These are phyloP conservation scores for Cordyceps sp. DNA, from an alignment of 2,329 filamentous ascomycete species.

Conservation along the genomic window DNA sequence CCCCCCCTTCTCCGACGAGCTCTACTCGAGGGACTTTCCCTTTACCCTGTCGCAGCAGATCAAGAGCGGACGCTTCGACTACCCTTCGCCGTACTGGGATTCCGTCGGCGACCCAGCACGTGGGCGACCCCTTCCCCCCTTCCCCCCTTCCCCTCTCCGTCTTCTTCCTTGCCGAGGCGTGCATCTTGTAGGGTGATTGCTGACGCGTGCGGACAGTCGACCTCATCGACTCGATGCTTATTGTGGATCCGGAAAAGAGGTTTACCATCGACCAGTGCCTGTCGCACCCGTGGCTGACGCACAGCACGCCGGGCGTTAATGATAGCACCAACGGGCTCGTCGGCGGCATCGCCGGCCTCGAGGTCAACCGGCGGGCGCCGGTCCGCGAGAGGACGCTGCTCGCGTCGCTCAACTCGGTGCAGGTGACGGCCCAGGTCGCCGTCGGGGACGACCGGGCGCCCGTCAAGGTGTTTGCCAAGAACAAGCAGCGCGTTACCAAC, in stretches of 20 bases:
- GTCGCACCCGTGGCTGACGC: conserved; percentile 75
- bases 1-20: conserved; percentile 90
- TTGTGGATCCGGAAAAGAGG: conserved; percentile 67
- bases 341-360: conserved; percentile 65
- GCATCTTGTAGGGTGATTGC: too few relatives aligned
- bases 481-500: conserved; percentile 26
- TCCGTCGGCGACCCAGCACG: conserved; percentile 48
- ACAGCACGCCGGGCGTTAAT: conserved; percentile 40
- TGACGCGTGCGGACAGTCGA: conserved; percentile 33
- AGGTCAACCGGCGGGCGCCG: conserved; percentile 69
- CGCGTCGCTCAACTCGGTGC: conserved; percentile 62
- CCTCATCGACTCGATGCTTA: conserved; percentile 87
- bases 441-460: conserved; percentile 37
- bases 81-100: conserved; percentile 84
- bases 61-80: conserved; percentile 76
- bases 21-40: conserved; percentile 66
- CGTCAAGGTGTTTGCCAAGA: conserved; percentile 64
- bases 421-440: conserved; percentile 34
- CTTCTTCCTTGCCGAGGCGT: too few relatives aligned
- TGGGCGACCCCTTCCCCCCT: conserved; percentile 17
- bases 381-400: conserved; percentile 74
- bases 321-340: conserved; percentile 90
- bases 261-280: conserved; percentile 85
- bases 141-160: too few relatives aligned
- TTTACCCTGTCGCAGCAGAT: conserved; percentile 83